phyloP scores from a whole-genome alignment of 768 basidiomycete genomes.

The Mycena belliarum region DNA sequence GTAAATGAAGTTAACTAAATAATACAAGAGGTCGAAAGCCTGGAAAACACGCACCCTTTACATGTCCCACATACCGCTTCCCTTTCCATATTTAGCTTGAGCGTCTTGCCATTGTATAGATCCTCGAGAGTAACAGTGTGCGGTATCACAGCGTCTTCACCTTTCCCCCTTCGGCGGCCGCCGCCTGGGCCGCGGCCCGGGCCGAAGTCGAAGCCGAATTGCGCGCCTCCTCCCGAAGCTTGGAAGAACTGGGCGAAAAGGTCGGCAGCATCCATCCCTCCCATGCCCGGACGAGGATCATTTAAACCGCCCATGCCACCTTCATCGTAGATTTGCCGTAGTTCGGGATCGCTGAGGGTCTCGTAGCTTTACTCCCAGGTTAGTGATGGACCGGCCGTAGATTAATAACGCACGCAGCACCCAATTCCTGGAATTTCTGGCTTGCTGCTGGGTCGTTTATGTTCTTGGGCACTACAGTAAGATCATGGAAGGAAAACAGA shows the following conservation, averaged over 20 bases:
- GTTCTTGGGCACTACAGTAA: conserved; percentile 51
- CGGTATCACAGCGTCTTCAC: conserved; percentile 72
- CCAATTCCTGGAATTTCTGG: conserved; percentile 86
- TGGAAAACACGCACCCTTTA: conserved; percentile 58
- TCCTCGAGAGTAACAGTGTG: conserved; percentile 91
- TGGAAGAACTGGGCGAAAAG: conserved; percentile 77
- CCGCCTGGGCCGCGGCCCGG: conserved; percentile 50
- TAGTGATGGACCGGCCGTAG: conserved; percentile 3
- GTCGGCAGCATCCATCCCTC: conserved; percentile 58
- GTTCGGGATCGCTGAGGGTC: conserved; percentile 69
- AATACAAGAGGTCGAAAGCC: not conserved
- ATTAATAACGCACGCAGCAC: conserved; percentile 67
- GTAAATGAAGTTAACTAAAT: not conserved
- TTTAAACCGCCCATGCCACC: conserved; percentile 71
- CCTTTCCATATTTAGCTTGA: conserved; percentile 88
- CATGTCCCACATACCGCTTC: conserved; percentile 77
- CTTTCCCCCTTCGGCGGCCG: conserved; percentile 53
- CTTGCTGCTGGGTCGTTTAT: conserved; percentile 85
- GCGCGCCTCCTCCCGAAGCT: conserved; percentile 40
- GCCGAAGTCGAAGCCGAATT: conserved; percentile 68
- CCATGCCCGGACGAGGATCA: conserved; percentile 43
- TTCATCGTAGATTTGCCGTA: conserved; percentile 71
- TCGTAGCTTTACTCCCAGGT: conserved; percentile 63
- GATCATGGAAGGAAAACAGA: not conserved
- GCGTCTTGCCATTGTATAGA: conserved; percentile 86